Percentiles rank a stretch among this genome's conserved stretches.
Evolutionary conservation across 2,329 filamentous ascomycete species (phyloP).

Genomic region (Fusarium tupiense): DNA sequence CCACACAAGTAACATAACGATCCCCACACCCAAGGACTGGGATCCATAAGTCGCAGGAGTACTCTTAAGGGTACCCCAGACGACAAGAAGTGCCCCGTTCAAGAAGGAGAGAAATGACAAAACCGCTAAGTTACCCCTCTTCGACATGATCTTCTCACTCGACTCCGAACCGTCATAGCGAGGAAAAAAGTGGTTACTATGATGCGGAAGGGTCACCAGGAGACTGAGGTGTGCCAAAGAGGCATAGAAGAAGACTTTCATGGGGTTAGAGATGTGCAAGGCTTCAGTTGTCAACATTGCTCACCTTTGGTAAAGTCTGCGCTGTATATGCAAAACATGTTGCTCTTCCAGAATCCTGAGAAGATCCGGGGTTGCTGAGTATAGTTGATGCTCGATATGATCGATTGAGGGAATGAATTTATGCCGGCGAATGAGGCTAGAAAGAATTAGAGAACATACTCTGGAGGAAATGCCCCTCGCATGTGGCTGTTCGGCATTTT

Average conservation of each 20-base stretch:
- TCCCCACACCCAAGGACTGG: neutral
- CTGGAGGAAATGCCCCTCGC: neutral
- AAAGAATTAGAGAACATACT: too few species aligned
- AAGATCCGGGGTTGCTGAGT: neutral
- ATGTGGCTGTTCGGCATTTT: neutral
- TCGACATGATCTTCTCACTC: too few species aligned
- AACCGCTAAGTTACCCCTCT: neutral
- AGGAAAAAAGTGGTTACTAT: neutral
- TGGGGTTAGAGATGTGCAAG: neutral
- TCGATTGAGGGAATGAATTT: neutral
- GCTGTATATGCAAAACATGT: neutral
- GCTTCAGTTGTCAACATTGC: neutral
- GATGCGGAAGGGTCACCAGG: neutral
- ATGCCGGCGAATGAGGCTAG: neutral
- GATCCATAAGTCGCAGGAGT: neutral
- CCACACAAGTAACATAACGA: neutral
- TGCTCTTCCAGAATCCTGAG: rapidly evolving
- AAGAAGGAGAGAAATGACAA: neutral
- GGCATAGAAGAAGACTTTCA: neutral
- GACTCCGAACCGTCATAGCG: neutral
- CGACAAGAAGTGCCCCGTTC: neutral
- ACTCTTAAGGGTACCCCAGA: neutral
- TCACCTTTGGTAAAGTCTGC: neutral
- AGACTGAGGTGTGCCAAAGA: neutral
- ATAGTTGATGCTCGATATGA: neutral